These are phyloP conservation scores for Zygoascus sp. DNA, from an alignment of 1,139 yeast species.

Conservation along the genomic window DNA sequence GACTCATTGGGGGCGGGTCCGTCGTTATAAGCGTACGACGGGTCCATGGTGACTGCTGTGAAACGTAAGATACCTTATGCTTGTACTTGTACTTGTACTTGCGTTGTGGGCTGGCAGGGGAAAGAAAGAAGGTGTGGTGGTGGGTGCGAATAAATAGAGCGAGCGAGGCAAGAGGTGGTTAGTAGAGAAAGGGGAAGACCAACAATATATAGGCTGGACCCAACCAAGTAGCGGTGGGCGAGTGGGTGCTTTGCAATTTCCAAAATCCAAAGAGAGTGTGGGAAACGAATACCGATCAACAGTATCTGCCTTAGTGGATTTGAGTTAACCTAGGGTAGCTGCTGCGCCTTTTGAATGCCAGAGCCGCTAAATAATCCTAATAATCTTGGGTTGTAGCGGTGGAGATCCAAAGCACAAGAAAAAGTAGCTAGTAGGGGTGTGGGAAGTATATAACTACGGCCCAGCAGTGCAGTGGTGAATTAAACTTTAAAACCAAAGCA, in stretches of 20 bases:
- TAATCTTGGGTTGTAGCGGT: background rate
- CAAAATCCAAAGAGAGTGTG: background rate
- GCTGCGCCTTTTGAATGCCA: background rate
- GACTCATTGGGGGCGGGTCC: background rate
- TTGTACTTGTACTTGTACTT: too few relatives aligned
- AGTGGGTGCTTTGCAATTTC: too few relatives aligned
- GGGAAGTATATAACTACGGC: background rate
- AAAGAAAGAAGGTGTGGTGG: background rate
- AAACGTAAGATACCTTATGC: too few relatives aligned
- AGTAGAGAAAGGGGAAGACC: too few relatives aligned
- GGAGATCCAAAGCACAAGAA: background rate
- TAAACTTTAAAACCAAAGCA: background rate
- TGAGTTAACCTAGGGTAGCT: background rate
- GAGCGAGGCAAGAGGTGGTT: background rate
- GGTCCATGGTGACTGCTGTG: background rate
- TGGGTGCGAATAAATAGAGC: background rate
- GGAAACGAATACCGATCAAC: slow-evolving; percentile 13
- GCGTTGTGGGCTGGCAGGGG: too few relatives aligned
- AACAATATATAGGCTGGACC: too few relatives aligned
- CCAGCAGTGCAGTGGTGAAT: background rate
- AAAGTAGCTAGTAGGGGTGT: background rate
- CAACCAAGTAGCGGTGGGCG: too few relatives aligned
- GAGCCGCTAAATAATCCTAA: background rate
- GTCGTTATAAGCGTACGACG: background rate
- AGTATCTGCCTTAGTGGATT: slow-evolving; percentile 4